Evolutionary conservation across 2,329 filamentous ascomycete species (phyloP).

Genomic region (Thyridium curvatum): DNA sequence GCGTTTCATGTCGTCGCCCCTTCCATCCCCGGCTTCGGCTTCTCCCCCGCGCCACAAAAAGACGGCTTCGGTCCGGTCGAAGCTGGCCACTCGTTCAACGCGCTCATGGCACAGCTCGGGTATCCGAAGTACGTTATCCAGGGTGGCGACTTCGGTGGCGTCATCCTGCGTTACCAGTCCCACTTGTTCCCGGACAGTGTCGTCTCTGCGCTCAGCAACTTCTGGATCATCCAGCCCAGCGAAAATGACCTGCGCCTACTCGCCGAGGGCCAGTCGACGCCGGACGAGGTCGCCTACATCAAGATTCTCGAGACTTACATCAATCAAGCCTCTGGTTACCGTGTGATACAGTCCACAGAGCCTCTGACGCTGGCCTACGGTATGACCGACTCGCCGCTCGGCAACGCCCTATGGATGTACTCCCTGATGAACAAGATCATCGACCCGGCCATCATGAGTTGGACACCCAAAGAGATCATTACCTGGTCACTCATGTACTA

Average conservation of each 20-base stretch:
- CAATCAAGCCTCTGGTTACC: neutral
- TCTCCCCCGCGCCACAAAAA: constrained; percentile 24
- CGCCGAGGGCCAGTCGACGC: neutral
- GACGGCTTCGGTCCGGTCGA: constrained; percentile 22
- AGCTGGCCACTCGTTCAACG: constrained; percentile 22
- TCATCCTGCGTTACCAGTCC: constrained; percentile 8
- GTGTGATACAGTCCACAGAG: constrained; percentile 11
- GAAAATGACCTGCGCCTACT: neutral
- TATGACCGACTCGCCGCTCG: constrained; percentile 23
- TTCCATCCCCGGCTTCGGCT: constrained; percentile 35
- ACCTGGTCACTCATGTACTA: constrained; percentile 14
- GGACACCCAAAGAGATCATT: constrained; percentile 12
- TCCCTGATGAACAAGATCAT: constrained; percentile 3
- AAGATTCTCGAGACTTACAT: neutral
- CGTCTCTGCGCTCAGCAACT: neutral
- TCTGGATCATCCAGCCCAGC: neutral
- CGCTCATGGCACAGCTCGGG: constrained; percentile 31
- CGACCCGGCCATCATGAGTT: constrained; percentile 1
- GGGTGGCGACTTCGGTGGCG: constrained; percentile 20
- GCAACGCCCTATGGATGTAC: constrained; percentile 13
- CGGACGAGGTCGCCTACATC: neutral
- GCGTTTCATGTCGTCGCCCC: constrained; percentile 42
- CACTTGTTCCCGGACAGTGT: neutral
- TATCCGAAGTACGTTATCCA: constrained; percentile 26
- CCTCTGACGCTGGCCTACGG: constrained; percentile 17